Evolutionary conservation across 441 rosid species (phyloP).

Genomic region (Croton setiger): DNA sequence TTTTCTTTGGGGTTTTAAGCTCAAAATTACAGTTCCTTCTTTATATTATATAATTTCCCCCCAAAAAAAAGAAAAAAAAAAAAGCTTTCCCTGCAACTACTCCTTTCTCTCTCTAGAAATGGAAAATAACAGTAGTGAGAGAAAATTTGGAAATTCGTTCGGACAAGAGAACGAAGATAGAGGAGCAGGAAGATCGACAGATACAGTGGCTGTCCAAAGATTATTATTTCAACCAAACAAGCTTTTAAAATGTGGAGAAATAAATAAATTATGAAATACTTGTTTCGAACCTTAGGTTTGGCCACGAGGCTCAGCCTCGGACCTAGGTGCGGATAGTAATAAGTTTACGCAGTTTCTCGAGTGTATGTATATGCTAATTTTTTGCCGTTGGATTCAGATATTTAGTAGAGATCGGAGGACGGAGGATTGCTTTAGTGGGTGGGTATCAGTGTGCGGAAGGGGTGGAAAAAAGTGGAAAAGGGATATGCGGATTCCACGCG

Average conservation of each 20-base stretch:
- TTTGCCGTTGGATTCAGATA: conserved; percentile 14
- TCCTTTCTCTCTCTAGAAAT: conserved; percentile 11
- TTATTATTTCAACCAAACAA: conserved; percentile 8
- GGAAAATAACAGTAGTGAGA: conserved; percentile 10
- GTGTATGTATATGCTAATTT: not conserved
- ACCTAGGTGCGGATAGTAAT: conserved; percentile 4
- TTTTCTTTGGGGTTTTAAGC: conserved; percentile 2
- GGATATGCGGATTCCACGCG: conserved; percentile 25
- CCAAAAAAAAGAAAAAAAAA: not conserved
- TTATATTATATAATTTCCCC: not conserved
- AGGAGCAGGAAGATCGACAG: conserved; percentile 2
- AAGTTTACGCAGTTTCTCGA: not conserved
- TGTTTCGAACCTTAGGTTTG: not conserved
- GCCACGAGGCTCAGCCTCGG: conserved; percentile 6
- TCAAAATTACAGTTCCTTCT: conserved; percentile 5
- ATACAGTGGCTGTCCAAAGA: conserved; percentile 16
- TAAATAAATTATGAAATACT: not conserved
- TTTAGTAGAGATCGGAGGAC: conserved; percentile 1
- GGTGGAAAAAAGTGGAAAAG: conserved; percentile 6
- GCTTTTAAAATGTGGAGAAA: conserved; percentile 9
- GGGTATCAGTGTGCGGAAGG: not conserved
- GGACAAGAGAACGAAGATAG: conserved; percentile 6
- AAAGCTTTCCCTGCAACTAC: conserved; percentile 4
- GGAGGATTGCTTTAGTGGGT: not conserved
- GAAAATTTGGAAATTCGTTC: conserved; percentile 12